Base-by-base conservation (phyloP, 768 basidiomycete species). In the Tephrocybe sp. region DNA sequence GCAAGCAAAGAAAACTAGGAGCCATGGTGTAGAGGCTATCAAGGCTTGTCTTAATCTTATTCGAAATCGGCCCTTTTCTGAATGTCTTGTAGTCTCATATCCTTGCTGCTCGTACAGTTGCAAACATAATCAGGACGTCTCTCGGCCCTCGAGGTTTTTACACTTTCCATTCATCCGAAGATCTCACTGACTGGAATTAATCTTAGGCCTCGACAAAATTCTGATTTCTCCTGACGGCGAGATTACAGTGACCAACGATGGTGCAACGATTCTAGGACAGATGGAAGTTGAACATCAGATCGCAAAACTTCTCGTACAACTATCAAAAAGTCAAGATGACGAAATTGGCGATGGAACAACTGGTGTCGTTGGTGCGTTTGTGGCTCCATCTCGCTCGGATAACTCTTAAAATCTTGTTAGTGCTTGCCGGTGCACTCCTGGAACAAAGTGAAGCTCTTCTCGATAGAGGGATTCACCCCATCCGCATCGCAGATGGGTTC, bases 221-320 rank as follows among this genome's bases (percentile, higher is more conserved):
- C 80, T 94, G 60, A 92, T 94, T 58, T 92, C 91, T 24, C 87
- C 95, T 18, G 97, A 98, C 75, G 97, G 97, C 41, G 97, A 99
- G 61, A 98, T 99, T 62, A 98, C 95, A 26, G 96, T 98, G 30
- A 98, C 97, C 12, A 99, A 99, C 70, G 97, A 99, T 70, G 97
- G 97, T 42, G 97, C 97, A 5, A 99, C 97, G 19, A 99, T 99
- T 59, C 76, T 99, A 49, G 84, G 93, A 19, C 96, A 98, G 75
- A 98, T 99, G 94, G 92, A 97, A 68, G 95, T 98, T 44, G 96
- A 98, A 63, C 96, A 99, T 66, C 96, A 96, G 74, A 96, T 99
- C 63, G 97, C 97, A 52, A 99, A 97, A 71, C 81, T 99, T 37
- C 81, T 99, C 27, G 97, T 99, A 1, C 90, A 98, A 64, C 77